Conservation (phyloP, 805 yeast genomes). For the Candida pini region DNA sequence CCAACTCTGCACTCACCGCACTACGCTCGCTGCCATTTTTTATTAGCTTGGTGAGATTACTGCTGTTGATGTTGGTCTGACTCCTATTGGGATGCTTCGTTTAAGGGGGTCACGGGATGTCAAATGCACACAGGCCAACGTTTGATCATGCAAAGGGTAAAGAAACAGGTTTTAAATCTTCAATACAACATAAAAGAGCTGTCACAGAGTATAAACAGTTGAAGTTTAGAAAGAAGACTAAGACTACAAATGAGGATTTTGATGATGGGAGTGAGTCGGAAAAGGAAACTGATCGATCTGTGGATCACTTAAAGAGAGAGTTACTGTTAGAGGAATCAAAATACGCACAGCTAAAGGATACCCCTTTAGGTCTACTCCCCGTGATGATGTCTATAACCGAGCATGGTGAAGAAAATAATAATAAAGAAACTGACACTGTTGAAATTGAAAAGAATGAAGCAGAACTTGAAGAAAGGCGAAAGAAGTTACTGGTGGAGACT, state of each 20-base stretch:
- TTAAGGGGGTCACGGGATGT: too few relatives aligned
- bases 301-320: constrained; percentile 15
- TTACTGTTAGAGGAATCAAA: constrained; percentile 8
- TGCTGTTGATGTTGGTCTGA: too few relatives aligned
- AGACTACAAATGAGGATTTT: constrained; percentile 16
- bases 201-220: constrained; percentile 51
- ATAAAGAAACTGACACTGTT: constrained; percentile 2
- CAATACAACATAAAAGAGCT: constrained; percentile 47
- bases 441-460: constrained; percentile 21
- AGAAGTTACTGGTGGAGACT: constrained; percentile 11
- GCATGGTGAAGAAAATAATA: neutral
- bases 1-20: too few relatives aligned
- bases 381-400: neutral
- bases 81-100: too few relatives aligned
- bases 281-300: constrained; percentile 36
- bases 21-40: too few relatives aligned
- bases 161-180: constrained; percentile 34
- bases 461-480: constrained; percentile 18
- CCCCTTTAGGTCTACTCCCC: neutral
- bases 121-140: constrained; percentile 67
- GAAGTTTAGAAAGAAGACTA: constrained; percentile 35
- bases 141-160: constrained; percentile 60
- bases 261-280: constrained; percentile 50
- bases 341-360: neutral
- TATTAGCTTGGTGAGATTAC: too few relatives aligned